phyloP scores from a whole-genome alignment of 2,329 filamentous ascomycete species.

The Colletotrichum spinosum region DNA sequence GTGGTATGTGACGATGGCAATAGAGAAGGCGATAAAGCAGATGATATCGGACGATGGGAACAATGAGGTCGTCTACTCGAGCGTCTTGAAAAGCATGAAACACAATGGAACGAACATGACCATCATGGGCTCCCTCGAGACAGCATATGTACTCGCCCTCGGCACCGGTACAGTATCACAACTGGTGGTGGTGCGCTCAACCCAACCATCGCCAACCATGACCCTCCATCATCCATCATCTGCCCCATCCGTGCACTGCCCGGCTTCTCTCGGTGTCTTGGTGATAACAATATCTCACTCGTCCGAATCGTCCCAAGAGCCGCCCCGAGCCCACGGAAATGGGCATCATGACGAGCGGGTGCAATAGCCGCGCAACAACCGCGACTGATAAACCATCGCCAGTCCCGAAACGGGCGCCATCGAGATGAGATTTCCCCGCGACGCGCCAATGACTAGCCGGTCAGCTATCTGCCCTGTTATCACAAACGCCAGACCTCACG shows the following conservation, averaged over 20 bases:
- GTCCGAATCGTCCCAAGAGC: background rate
- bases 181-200: background rate
- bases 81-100: background rate
- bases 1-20: background rate
- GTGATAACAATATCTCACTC: background rate
- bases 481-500: background rate
- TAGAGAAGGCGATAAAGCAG: background rate
- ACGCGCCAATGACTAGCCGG: slow-evolving; percentile 11
- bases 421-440: background rate
- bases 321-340: background rate
- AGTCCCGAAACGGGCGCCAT: background rate
- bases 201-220: background rate
- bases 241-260: slow-evolving; percentile 17
- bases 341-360: background rate
- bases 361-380: slow-evolving; percentile 11
- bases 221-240: slow-evolving; percentile 13
- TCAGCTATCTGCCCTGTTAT: slow-evolving; percentile 27
- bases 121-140: background rate
- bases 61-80: background rate
- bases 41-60: background rate
- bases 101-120: background rate
- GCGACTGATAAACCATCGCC: slow-evolving; percentile 10
- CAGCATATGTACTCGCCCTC: slow-evolving; percentile 24
- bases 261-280: slow-evolving; percentile 26
- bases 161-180: background rate